These are phyloP conservation scores for Eremochloa ophiuroides DNA, from an alignment of 176 grass and related monocot species.

Conservation along the genomic window DNA sequence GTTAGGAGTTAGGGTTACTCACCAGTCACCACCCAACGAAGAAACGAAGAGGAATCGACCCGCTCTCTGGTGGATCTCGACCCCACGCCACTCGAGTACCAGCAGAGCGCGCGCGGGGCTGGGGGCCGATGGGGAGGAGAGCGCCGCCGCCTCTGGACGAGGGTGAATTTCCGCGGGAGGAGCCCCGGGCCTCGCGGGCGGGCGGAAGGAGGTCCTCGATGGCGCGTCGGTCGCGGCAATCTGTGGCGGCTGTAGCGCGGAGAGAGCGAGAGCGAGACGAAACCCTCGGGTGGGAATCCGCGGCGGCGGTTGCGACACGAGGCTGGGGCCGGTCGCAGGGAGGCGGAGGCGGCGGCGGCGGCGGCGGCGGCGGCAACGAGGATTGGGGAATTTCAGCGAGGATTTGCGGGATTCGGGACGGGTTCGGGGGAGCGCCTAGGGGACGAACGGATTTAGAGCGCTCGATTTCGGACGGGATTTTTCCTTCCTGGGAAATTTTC, in stretches of 20 bases:
- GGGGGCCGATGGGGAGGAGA: neutral
- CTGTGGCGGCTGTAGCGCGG: neutral
- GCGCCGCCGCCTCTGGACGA: neutral
- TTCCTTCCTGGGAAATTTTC: constrained; percentile 25
- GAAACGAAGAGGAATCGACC: neutral
- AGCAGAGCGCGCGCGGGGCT: neutral
- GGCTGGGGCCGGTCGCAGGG: neutral
- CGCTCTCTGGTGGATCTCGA: constrained; percentile 21
- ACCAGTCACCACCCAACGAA: constrained; percentile 17
- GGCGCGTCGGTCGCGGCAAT: constrained; percentile 2
- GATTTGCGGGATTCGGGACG: constrained; percentile 22
- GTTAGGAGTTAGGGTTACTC: constrained; percentile 37
- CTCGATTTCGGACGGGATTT: constrained; percentile 35
- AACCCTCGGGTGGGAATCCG: constrained; percentile 18
- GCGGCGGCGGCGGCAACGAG: neutral
- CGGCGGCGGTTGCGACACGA: neutral
- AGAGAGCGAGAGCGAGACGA: neutral
- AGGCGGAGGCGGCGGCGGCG: neutral
- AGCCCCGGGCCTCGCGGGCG: constrained; percentile 5
- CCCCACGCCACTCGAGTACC: constrained; percentile 6
- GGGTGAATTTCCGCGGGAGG: neutral
- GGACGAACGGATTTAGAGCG: constrained; percentile 26
- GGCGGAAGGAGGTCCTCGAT: neutral
- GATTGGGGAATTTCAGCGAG: constrained; percentile 26
- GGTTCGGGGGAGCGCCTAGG: neutral